Conservation (phyloP, 208 protist species). For the Acanthamoeba sp. region DNA sequence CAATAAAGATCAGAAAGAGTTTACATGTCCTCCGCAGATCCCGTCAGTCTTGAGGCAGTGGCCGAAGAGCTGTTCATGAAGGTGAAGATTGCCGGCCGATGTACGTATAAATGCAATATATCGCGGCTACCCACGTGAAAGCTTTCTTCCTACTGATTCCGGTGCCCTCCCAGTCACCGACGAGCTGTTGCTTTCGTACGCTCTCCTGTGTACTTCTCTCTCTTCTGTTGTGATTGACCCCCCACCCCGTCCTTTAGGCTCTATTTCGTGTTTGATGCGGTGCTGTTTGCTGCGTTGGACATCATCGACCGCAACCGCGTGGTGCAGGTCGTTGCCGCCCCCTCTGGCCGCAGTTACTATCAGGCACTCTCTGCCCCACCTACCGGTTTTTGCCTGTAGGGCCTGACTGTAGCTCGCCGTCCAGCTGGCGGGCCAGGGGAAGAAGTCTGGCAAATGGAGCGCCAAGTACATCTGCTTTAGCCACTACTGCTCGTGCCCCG, state of each 20-base stretch:
- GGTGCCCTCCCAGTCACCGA: not conserved
- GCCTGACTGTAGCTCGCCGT: not conserved
- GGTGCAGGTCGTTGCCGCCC: slow-evolving; percentile 60
- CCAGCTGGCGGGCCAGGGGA: slow-evolving; percentile 28
- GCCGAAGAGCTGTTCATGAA: slow-evolving; percentile 57
- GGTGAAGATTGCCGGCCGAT: slow-evolving; percentile 45
- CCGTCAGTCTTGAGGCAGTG: not conserved
- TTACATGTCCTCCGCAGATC: too few relatives aligned
- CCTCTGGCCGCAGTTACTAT: slow-evolving; percentile 57
- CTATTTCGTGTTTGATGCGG: slow-evolving; percentile 58
- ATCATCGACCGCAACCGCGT: slow-evolving; percentile 73
- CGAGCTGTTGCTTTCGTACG: slow-evolving; percentile 45
- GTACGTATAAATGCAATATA: not conserved
- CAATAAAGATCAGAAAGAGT: too few relatives aligned
- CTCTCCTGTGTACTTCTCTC: not conserved
- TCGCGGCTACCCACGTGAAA: not conserved
- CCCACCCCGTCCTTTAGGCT: slow-evolving; percentile 7
- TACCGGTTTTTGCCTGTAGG: not conserved
- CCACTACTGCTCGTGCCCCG: slow-evolving; percentile 69
- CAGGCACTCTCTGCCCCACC: not conserved
- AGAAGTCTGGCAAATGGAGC: slow-evolving; percentile 61
- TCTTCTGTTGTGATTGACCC: not conserved
- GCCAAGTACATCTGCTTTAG: slow-evolving; percentile 71
- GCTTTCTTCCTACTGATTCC: not conserved
- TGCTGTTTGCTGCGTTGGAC: slow-evolving; percentile 69